Evolutionary conservation across 306 rosid genomes (phyloP), one percentile per base, ranked within the genome.

Genomic region (Cicer arietinum): DNA sequence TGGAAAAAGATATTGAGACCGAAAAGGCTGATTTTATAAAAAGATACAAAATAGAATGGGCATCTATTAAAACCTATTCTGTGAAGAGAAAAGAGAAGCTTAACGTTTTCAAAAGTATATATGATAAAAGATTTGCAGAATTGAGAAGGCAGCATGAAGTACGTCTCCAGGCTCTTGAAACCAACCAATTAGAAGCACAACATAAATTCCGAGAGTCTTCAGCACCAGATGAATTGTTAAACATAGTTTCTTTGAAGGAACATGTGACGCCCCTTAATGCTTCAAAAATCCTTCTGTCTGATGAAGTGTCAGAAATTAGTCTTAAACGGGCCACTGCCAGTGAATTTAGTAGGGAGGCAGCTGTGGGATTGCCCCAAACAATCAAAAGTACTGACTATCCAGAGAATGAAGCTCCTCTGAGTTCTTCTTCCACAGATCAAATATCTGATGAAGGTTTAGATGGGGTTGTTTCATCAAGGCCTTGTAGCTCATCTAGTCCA

Each of bases 111-210:
- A 77, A 76, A 25, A 79, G 11, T 6, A 63, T 69, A 10, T 77
- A 40, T 79, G 77, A 16, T 8, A 75, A 74, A 70, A 81, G 74
- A 77, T 16, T 62, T 20, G 84, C 51, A 84, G 81, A 71, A 60
- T 66, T 85, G 74, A 59, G 67, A 60, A 46, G 77, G 13, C 78
- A 58, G 75, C 73, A 67, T 82, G 75, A 74, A 67, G 84, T 18
- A 35, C 56, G 47, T 57, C 82, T 89, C 60, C 78, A 84, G 77
- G 76, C 60, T 71, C 88, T 90, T 65, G 88, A 85, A 82, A 80
- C 64, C 70, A 40, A 11, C 40, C 91, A 87, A 9, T 64, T 22
- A 73, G 81, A 56, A 73, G 77, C 82, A 60, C 86, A 76, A 75
- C 54, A n/a, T 78, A 87, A 57, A 79, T 71, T 87, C 51, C 66